A percentile compares a stretch with the other conserved stretches of the same genome.
Conservation (phyloP, 768 basidiomycete genomes). For the Tylopilus vinaceipallidus region DNA sequence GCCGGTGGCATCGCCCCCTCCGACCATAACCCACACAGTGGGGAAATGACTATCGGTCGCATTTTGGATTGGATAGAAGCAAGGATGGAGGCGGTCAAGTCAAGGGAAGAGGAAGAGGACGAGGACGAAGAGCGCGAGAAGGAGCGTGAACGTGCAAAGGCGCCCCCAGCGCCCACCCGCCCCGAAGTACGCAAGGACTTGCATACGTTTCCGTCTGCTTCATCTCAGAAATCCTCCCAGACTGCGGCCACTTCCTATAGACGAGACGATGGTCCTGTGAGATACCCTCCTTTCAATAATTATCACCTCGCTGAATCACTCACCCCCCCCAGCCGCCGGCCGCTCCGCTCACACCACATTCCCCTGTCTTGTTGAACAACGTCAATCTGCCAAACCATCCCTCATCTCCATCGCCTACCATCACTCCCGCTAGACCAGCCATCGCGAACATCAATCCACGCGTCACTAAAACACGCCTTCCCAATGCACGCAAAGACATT, state of each 20-base stretch:
- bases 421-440: constrained; percentile 17
- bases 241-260: constrained; percentile 14
- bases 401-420: constrained; percentile 30
- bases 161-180: constrained; percentile 22
- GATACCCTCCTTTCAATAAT: constrained; percentile 15
- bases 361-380: constrained; percentile 23
- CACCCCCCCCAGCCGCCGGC: constrained; percentile 14
- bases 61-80: constrained; percentile 89
- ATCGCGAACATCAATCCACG: constrained; percentile 19
- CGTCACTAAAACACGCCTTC: constrained; percentile 29
- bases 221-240: constrained; percentile 20
- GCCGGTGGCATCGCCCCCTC: constrained; percentile 45
- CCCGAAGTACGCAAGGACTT: constrained; percentile 21
- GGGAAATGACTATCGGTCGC: constrained; percentile 71
- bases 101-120: constrained; percentile 77
- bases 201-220: constrained; percentile 15
- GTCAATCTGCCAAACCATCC: constrained; percentile 17
- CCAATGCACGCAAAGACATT: constrained; percentile 28
- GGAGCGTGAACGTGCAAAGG: constrained; percentile 42
- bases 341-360: constrained; percentile 34
- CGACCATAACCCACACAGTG: constrained; percentile 44
- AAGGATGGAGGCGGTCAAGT: constrained; percentile 69
- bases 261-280: constrained; percentile 29
- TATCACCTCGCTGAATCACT: neutral
- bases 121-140: constrained; percentile 74